A percentile compares a stretch with the other conserved stretches of the same genome.
phyloP scores from a whole-genome alignment of 805 yeast species.

The Starmerella lactis-condensi region DNA sequence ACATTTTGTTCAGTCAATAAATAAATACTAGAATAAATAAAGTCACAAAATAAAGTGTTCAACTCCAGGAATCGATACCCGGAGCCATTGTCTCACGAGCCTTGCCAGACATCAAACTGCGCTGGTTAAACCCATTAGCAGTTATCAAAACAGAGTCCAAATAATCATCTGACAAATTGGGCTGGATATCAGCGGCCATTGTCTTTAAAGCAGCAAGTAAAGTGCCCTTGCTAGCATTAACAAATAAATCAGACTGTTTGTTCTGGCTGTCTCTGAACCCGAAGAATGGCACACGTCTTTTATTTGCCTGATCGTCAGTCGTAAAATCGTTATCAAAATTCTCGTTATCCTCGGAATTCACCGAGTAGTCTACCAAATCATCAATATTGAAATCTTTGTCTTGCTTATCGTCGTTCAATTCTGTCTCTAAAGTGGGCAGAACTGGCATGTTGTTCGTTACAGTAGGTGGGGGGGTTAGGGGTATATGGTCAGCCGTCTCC shows the following conservation, averaged over 20 bases:
- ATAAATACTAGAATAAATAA: too few relatives aligned
- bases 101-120: slow-evolving; percentile 19
- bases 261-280: slow-evolving; percentile 3
- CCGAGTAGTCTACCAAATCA: slow-evolving; percentile 5
- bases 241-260: slow-evolving; percentile 9
- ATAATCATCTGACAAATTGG: slow-evolving; percentile 14
- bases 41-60: slow-evolving; percentile 2
- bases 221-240: slow-evolving; percentile 14
- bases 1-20: not conserved
- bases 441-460: too few relatives aligned
- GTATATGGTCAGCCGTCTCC: too few relatives aligned
- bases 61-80: not conserved
- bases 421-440: too few relatives aligned
- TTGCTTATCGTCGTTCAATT: not conserved
- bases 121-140: slow-evolving; percentile 17
- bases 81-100: slow-evolving; percentile 21
- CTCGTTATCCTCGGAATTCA: not conserved
- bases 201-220: slow-evolving; percentile 18
- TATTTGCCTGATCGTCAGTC: not conserved
- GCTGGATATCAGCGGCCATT: slow-evolving; percentile 13
- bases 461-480: too few relatives aligned
- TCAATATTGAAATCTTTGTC: slow-evolving; percentile 4
- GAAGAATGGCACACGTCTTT: slow-evolving; percentile 3
- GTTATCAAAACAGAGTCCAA: slow-evolving; percentile 16
- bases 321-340: not conserved